Evolutionary conservation across 2,329 filamentous ascomycete species (phyloP), one percentile per base, ranked within the genome.

Genomic region (Macroventuria anomochaeta): DNA sequence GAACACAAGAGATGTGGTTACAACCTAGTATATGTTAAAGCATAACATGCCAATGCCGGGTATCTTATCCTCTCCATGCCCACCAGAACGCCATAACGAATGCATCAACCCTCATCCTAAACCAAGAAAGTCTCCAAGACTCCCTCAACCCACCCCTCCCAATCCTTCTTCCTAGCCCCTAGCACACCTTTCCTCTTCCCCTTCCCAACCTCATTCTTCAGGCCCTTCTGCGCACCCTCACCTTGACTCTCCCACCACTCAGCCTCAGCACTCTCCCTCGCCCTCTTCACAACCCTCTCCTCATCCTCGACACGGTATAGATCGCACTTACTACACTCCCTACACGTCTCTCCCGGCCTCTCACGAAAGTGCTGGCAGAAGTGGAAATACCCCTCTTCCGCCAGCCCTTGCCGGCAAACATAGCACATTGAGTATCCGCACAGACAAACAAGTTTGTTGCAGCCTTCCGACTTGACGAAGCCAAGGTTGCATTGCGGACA

Each of bases 371-470:
- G 95, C 71, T 96, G 90, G 73, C 95, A 99, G 70, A 97, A 99
- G 75, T 99, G 95, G 32, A 86, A 83, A 74, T 99, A 97, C 0
- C 93, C 93, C 71, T 93, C 88, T 2, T 78, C 55, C 42, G 84
- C 79, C 15, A 83, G 76, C n/a, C 78, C 76, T 34, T 75, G 70
- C 33, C 95, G 90, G 75, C 95, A 99, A 39, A 97, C 86, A 70
- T 99, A 99, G 74, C 95, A 99, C 93, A 97, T 97, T 64, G 90
- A 89, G 77, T 97, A 97, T 7, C 95, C 95, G 75, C 95, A 99
- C 13, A 92, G 87, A 71, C 95, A 97, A 5, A 91, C 93, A 33
- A 99, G 83, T 77, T 97, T 97, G 80, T 99, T 99, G 83, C 95
- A 99, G 67, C 95, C 95, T 21, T 88, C 87, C 6, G 87, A 88